phyloP scores from a whole-genome alignment of 306 rosid species.

The Pyrus pyrifolia region DNA sequence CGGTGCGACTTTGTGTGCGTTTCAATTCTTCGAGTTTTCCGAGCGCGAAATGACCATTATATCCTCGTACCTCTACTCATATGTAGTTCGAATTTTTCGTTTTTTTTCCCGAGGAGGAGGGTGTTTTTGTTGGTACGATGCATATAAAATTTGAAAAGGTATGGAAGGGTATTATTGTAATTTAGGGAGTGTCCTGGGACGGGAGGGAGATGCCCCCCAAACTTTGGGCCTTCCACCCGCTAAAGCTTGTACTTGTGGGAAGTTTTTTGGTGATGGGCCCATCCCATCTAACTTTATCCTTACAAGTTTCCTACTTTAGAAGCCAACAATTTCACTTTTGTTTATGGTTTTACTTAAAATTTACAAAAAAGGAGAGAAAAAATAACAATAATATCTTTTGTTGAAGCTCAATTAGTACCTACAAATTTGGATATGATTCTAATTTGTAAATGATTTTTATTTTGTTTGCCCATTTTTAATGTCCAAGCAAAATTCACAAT shows the following conservation, averaged over 20 bases:
- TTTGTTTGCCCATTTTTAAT: too few species aligned
- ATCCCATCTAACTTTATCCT: not conserved
- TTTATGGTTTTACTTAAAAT: not conserved
- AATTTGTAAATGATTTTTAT: not conserved
- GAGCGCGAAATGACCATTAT: not conserved
- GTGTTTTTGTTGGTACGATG: not conserved
- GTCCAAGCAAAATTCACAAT: too few species aligned
- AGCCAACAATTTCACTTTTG: not conserved
- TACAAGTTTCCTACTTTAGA: not conserved
- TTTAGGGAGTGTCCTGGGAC: not conserved
- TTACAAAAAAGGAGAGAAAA: not conserved
- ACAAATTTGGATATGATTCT: not conserved
- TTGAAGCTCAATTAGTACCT: not conserved
- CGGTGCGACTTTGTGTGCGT: not conserved
- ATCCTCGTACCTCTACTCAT: not conserved
- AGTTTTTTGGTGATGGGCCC: not conserved
- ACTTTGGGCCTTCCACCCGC: not conserved
- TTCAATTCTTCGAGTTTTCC: not conserved
- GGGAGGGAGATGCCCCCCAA: slow-evolving; percentile 21
- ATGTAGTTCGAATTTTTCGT: not conserved
- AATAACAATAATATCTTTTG: not conserved
- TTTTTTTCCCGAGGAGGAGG: not conserved
- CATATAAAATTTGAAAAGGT: not conserved
- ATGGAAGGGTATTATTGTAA: not conserved
- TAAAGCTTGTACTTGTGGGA: not conserved